phyloP scores from a whole-genome alignment of 2,329 filamentous ascomycete genomes.

The Pestalotiopsis fici region DNA sequence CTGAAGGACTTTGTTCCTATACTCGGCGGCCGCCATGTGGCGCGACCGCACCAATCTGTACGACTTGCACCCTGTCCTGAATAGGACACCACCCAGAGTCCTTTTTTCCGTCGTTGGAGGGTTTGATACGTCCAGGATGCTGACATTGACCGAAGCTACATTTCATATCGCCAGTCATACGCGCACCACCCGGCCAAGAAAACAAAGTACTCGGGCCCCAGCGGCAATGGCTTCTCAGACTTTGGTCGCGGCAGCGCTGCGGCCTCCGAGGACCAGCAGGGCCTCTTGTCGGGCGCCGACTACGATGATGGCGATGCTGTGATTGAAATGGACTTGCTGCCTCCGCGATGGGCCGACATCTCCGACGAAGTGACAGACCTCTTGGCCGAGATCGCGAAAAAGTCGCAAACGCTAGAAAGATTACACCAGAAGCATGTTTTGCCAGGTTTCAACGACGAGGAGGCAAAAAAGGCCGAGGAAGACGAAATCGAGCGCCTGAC shows the following conservation, averaged over 20 bases:
- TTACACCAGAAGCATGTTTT: conserved; percentile 96
- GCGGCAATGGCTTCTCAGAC: conserved; percentile 62
- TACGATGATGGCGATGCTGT: conserved; percentile 91
- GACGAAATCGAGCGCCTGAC: conserved; percentile 87
- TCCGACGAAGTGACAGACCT: conserved; percentile 90
- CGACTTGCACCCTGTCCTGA: conserved; percentile 26
- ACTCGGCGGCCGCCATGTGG: conserved; percentile 78
- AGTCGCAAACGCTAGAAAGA: conserved; percentile 84
- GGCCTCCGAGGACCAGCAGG: conserved; percentile 60
- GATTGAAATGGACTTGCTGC: conserved; percentile 97
- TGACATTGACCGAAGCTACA: conserved; percentile 65
- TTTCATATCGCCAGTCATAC: conserved; percentile 99
- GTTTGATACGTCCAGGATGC: conserved; percentile 6
- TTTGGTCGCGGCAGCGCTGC: conserved; percentile 51
- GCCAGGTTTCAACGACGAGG: conserved; percentile 94
- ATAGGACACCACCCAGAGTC: not conserved
- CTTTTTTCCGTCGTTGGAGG: no score
- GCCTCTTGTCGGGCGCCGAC: conserved; percentile 78
- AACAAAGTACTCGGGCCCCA: conserved; percentile 62
- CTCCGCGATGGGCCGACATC: conserved; percentile 92
- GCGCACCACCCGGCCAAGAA: conserved; percentile 91
- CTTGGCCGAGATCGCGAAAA: conserved; percentile 76
- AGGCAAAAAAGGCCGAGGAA: conserved; percentile 84
- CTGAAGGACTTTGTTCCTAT: conserved; percentile 25
- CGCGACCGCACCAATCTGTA: conserved; percentile 99